Evolutionary conservation across 192 early-diverging fungal genomes (phyloP).

Genomic region (Gryganskiella cystojenkinii): DNA sequence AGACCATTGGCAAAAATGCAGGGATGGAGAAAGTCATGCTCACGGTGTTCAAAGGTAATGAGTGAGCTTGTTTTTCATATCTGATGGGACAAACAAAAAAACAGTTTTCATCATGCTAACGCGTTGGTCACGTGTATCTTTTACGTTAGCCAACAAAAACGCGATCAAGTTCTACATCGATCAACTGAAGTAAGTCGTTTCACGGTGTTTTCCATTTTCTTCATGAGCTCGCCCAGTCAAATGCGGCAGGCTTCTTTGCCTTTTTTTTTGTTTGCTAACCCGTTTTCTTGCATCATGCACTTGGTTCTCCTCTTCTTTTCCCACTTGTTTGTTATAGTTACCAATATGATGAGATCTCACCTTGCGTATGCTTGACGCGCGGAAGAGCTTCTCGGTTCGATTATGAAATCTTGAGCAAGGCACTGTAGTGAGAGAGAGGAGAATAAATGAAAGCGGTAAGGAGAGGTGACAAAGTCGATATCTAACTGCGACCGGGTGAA

Average conservation of each 20-base stretch:
- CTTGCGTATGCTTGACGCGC: conserved; percentile 62
- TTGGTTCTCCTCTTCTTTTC: conserved; percentile 1
- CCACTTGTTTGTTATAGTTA: conserved; percentile 52
- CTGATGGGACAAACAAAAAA: not conserved
- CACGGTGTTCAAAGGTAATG: conserved; percentile 73
- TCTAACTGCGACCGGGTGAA: too few species aligned
- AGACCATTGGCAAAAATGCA: conserved; percentile 60
- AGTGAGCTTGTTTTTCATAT: not conserved
- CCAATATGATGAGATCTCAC: conserved; percentile 71
- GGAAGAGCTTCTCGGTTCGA: conserved; percentile 64
- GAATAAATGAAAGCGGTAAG: too few species aligned
- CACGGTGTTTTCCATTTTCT: not conserved
- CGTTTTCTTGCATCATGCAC: too few species aligned
- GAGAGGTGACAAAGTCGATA: too few species aligned
- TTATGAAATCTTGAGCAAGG: conserved; percentile 75
- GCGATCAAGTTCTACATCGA: conserved; percentile 72
- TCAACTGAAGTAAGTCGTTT: conserved; percentile 58
- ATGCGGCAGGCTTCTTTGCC: not conserved
- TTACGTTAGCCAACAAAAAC: conserved; percentile 57
- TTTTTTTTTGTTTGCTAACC: too few species aligned
- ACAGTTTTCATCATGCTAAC: not conserved
- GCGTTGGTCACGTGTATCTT: not conserved
- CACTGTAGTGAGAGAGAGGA: conserved; percentile 24
- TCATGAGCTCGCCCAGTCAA: not conserved
- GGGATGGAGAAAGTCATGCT: conserved; percentile 74